Conservation (phyloP, 306 rosid genomes). For the Sicyos baderoa region DNA sequence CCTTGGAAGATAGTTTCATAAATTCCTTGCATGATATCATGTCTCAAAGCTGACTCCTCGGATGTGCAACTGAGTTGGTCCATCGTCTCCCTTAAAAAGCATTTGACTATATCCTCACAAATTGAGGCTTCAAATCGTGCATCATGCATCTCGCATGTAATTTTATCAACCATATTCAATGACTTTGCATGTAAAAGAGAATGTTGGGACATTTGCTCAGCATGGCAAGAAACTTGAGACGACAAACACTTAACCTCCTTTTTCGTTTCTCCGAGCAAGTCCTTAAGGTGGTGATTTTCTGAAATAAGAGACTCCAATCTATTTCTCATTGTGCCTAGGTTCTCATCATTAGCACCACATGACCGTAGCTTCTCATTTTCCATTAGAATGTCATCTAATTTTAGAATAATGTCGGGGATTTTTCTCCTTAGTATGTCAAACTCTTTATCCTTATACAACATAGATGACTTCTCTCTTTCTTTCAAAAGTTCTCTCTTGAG, state of each 20-base stretch:
- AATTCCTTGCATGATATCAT: constrained; percentile 35
- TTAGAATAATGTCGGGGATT: constrained; percentile 49
- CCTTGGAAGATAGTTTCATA: constrained; percentile 31
- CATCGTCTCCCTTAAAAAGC: constrained; percentile 39
- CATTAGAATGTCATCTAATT: constrained; percentile 54
- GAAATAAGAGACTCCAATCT: constrained; percentile 48
- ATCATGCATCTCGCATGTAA: constrained; percentile 43
- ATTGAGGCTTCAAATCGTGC: constrained; percentile 40
- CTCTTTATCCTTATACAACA: constrained; percentile 65
- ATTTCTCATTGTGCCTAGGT: constrained; percentile 44
- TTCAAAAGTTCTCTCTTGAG: constrained; percentile 47
- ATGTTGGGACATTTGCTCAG: constrained; percentile 35
- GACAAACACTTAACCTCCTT: constrained; percentile 45
- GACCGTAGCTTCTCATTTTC: constrained; percentile 40
- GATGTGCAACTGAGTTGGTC: constrained; percentile 33
- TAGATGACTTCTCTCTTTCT: constrained; percentile 40
- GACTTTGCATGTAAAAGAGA: constrained; percentile 37
- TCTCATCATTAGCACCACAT: constrained; percentile 35
- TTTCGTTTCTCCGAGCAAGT: constrained; percentile 41
- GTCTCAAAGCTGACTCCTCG: constrained; percentile 42
- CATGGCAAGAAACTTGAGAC: constrained; percentile 46
- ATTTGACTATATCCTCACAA: constrained; percentile 45
- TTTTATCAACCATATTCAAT: constrained; percentile 32
- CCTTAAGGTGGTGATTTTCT: constrained; percentile 54
- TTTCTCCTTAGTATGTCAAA: constrained; percentile 54